Percentiles rank a stretch among this genome's conserved stretches.
These are phyloP conservation scores for Spiromyces aspiralis DNA, from an alignment of 371 early-diverging fungal species.

Conservation along the genomic window DNA sequence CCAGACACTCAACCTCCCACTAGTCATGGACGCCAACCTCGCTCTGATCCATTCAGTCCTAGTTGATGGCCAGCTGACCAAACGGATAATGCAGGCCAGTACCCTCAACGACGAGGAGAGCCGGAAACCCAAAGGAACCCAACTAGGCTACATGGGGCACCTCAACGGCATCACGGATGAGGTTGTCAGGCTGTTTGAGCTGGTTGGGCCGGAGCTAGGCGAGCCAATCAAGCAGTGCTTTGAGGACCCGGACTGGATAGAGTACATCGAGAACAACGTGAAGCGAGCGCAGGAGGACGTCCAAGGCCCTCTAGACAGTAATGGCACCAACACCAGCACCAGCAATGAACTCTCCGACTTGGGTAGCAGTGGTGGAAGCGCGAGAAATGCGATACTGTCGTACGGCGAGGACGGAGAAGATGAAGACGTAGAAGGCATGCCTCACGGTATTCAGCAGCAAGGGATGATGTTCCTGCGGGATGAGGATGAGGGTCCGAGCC, in stretches of 20 bases:
- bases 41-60: conserved; percentile 60
- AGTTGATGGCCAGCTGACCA: conserved; percentile 60
- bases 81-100: conserved; percentile 60
- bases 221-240: conserved; percentile 35
- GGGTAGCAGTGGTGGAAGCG: conserved; percentile 31
- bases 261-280: conserved; percentile 57
- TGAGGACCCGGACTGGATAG: conserved; percentile 67
- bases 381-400: not conserved
- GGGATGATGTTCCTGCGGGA: conserved; percentile 28
- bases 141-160: conserved; percentile 95
- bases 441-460: conserved; percentile 32
- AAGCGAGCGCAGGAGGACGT: conserved; percentile 77
- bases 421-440: conserved; percentile 34
- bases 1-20: conserved; percentile 77
- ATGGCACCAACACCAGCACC: conserved; percentile 18
- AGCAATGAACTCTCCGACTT: conserved; percentile 11
- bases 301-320: conserved; percentile 73
- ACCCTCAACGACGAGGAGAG: conserved; percentile 44
- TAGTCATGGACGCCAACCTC: conserved; percentile 42
- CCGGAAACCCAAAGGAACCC: conserved; percentile 65
- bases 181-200: conserved; percentile 68
- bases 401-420: not conserved
- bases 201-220: conserved; percentile 37
- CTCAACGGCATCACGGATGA: conserved; percentile 91
- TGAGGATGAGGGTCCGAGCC: conserved; percentile 8